These are phyloP conservation scores for Batkoa obscura DNA, from an alignment of 371 early-diverging fungal species.

Conservation along the genomic window DNA sequence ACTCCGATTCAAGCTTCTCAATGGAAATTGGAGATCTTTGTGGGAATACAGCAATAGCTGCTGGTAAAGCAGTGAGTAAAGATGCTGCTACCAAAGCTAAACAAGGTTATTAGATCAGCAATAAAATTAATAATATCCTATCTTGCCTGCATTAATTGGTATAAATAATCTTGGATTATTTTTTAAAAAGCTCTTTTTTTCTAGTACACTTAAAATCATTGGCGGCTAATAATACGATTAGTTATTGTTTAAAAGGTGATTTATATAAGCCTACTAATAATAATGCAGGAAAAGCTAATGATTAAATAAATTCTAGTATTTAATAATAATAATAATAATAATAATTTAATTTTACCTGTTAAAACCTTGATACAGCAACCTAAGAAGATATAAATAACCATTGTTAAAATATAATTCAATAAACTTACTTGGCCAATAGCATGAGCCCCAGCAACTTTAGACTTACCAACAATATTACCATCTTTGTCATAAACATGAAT, in stretches of 20 bases:
- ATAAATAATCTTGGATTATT: not conserved
- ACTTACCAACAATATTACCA: conserved; percentile 42
- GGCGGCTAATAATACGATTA: not conserved
- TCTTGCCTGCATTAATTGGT: not conserved
- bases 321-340: not conserved
- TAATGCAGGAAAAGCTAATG: not conserved
- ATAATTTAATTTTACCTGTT: not conserved
- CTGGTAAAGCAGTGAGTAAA: conserved; percentile 52
- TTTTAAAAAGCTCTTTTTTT: not conserved
- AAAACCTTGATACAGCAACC: not conserved
- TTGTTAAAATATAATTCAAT: not conserved
- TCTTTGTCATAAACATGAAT: conserved; percentile 43
- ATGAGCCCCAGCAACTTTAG: conserved; percentile 37
- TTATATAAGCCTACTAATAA: not conserved
- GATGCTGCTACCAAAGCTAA: conserved; percentile 35
- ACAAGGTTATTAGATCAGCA: not conserved
- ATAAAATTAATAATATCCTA: not conserved
- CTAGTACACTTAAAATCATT: not conserved
- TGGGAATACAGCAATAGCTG: conserved; percentile 67
- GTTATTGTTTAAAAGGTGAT: not conserved
- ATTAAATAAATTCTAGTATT: not conserved
- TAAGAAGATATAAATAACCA: not conserved
- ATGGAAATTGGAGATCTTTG: conserved; percentile 22
- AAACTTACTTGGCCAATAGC: conserved; percentile 39
- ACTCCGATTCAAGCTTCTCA: too few species aligned